phyloP scores from a whole-genome alignment of 192 early-diverging fungal species.

The Umbelopsis sp. region DNA sequence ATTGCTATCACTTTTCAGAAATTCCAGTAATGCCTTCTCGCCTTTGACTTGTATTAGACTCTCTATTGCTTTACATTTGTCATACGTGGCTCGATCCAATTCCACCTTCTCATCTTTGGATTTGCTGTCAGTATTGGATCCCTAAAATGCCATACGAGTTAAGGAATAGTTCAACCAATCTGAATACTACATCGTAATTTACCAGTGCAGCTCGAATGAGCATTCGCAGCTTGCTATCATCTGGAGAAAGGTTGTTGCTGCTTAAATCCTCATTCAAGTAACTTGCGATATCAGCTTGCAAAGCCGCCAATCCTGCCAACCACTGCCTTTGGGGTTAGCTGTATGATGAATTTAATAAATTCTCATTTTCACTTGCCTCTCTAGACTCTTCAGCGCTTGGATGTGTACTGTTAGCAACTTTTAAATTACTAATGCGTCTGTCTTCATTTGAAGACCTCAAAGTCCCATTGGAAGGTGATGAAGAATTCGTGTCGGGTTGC shows the following conservation, averaged over 20 bases:
- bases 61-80: slow-evolving; percentile 17
- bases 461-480: neutral
- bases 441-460: neutral
- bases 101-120: neutral
- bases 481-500: neutral
- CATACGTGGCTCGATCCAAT: neutral
- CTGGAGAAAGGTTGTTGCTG: neutral
- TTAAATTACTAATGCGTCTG: neutral
- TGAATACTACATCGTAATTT: neutral
- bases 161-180: neutral
- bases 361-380: neutral
- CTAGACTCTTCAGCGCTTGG: slow-evolving; percentile 10
- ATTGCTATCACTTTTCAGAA: neutral
- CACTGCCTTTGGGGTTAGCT: neutral
- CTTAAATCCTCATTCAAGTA: neutral
- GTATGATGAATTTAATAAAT: too few relatives aligned
- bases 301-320: slow-evolving; percentile 5
- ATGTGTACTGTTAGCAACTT: neutral
- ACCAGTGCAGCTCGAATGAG: slow-evolving; percentile 10
- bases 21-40: slow-evolving; percentile 9
- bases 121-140: neutral
- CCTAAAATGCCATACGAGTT: neutral
- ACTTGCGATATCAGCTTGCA: slow-evolving; percentile 4
- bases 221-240: neutral
- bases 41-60: slow-evolving; percentile 11